phyloP scores from a whole-genome alignment of 2,329 filamentous ascomycete genomes.

The Fusarium brevicatenulatum region DNA sequence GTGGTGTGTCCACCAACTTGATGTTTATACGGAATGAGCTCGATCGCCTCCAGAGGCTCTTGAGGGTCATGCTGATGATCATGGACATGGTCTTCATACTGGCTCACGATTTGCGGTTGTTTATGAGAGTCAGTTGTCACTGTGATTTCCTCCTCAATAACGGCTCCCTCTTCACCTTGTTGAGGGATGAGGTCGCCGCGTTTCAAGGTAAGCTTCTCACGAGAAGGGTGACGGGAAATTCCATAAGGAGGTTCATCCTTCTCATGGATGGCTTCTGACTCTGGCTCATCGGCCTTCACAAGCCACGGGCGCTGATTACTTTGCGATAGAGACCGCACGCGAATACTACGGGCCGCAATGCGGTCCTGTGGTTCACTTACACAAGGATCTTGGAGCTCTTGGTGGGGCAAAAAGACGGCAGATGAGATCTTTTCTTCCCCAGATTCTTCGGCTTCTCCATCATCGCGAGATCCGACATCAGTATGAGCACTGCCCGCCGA shows the following conservation, averaged over 20 bases:
- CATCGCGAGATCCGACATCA: conserved; percentile 51
- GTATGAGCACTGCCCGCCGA: conserved; percentile 52
- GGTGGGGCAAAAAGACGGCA: conserved; percentile 83
- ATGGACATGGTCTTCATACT: conserved; percentile 61
- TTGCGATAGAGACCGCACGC: conserved; percentile 55
- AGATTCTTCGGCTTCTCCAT: conserved; percentile 64
- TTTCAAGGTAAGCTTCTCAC: conserved; percentile 44
- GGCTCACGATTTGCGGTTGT: conserved; percentile 52
- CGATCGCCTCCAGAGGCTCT: conserved; percentile 85
- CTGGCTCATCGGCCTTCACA: conserved; percentile 65
- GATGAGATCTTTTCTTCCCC: conserved; percentile 90
- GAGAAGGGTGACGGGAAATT: conserved; percentile 43
- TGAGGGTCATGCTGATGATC: conserved; percentile 62
- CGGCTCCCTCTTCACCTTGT: conserved; percentile 52
- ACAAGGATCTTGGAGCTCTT: conserved; percentile 58
- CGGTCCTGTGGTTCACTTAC: conserved; percentile 45
- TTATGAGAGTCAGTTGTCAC: conserved; percentile 47
- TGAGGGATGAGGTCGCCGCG: conserved; percentile 49
- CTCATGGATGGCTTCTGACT: conserved; percentile 47
- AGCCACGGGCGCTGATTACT: conserved; percentile 62
- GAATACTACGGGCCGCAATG: conserved; percentile 59
- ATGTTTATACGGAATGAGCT: conserved; percentile 95
- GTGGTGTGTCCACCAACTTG: conserved; percentile 98
- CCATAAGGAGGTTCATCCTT: conserved; percentile 36
- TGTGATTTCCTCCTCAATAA: conserved; percentile 56